Base-by-base conservation (phyloP, 345 rosid species). In the Euphorbia lathyris region DNA sequence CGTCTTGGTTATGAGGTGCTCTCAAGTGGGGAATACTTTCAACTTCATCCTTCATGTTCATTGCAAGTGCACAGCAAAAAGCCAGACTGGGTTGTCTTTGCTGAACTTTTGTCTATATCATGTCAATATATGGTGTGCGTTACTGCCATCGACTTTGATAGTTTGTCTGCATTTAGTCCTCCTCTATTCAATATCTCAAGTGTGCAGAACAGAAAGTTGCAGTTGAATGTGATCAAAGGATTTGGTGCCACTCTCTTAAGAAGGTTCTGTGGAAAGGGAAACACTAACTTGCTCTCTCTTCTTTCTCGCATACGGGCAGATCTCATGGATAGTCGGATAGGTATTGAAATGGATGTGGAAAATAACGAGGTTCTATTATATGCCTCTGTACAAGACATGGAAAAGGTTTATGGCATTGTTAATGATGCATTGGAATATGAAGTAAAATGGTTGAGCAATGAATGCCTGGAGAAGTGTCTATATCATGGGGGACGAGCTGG, bases 21-120 rank as follows among this genome's bases (percentile, higher is more conserved):
- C 55, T 73, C 70, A 83, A 88, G 87, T 58, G 87, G 96, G 40
- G 91, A 89, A 65, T 84, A 83, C 79, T 83, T 88, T 69, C 89
- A 83, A 82, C 78, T 91, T 62, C 98, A 94, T 78, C 97, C 95
- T 69, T 83, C 96, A 32, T 88, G 97, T 77, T 91, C 97, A 3
- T 76, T 94, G 83, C 87, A 83, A 81, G 77, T 82, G 53, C 91
- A 90, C 74, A 78, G 78, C 58, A 85, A 85, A 84, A 94, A 84
- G 90, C 97, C 98, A 38, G 65, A 74, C 71, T 91, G 97, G 96
- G 96, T 94, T 59, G 93, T 94, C 71, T 94, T 91, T 72, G 76
- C 90, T 74, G 98, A 94, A 77, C 83, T 94, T 16, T 78, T 94
- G 27, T 86, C 92, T 48, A 22, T 61, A 50, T 72, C 83, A 57